phyloP scores from a whole-genome alignment of 1,139 yeast species.

The Zygoascus meyerae region DNA sequence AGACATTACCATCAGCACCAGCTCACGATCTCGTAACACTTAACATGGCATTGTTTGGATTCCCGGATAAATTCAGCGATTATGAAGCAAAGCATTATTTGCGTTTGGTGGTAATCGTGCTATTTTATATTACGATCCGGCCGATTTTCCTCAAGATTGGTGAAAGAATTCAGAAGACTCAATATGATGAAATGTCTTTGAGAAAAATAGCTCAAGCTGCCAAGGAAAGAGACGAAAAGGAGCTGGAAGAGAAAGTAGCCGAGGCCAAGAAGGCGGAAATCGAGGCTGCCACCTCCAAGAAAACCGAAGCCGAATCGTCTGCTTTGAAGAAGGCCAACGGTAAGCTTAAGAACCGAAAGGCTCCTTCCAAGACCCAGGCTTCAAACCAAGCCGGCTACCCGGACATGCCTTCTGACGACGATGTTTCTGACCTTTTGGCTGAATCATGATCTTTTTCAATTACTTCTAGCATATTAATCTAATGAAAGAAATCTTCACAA shows the following conservation, averaged over 20 bases:
- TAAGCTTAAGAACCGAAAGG: constrained; percentile 3
- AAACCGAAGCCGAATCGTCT: constrained; percentile 6
- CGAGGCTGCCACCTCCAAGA: constrained; percentile 9
- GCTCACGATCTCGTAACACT: not conserved
- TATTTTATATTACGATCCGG: constrained; percentile 25
- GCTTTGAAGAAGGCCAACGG: constrained; percentile 11
- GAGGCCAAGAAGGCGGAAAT: constrained; percentile 11
- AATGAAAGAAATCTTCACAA: no score
- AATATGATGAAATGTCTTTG: constrained; percentile 36
- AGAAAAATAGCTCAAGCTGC: constrained; percentile 37
- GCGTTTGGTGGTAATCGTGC: constrained; percentile 24
- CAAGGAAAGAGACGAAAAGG: constrained; percentile 39
- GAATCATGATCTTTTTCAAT: not conserved
- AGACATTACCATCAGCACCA: not conserved
- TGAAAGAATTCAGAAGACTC: constrained; percentile 46
- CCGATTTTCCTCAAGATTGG: constrained; percentile 22
- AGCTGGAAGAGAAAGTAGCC: constrained; percentile 14
- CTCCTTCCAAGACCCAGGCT: constrained; percentile 13
- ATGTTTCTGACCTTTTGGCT: constrained; percentile 67
- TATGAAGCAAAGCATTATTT: constrained; percentile 25
- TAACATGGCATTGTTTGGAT: constrained; percentile 21
- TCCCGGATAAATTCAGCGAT: constrained; percentile 23
- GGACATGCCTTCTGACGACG: constrained; percentile 60
- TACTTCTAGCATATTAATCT: no score
- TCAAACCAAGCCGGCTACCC: constrained; percentile 29